These are phyloP conservation scores for Rhynchosporium graminicola DNA, from an alignment of 2,329 filamentous ascomycete species.

Conservation along the genomic window DNA sequence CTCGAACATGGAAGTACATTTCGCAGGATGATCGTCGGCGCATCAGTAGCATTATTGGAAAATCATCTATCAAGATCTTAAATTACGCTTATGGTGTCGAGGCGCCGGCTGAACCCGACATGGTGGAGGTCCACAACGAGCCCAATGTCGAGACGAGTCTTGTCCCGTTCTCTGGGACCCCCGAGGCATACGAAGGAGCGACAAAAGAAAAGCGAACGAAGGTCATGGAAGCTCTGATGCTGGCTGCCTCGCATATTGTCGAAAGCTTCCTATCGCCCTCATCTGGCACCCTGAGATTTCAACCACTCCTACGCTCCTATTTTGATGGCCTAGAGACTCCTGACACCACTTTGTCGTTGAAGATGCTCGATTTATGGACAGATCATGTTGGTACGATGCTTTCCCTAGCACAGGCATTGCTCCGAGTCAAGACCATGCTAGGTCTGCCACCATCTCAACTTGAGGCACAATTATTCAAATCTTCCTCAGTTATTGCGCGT, in stretches of 20 bases:
- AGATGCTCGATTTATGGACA: constrained; percentile 55
- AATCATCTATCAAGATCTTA: constrained; percentile 71
- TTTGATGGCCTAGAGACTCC: constrained; percentile 60
- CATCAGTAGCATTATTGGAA: constrained; percentile 68
- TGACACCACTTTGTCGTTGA: constrained; percentile 62
- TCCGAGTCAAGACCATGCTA: constrained; percentile 68
- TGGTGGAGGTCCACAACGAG: constrained; percentile 39
- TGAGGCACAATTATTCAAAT: constrained; percentile 79
- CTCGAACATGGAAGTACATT: constrained; percentile 81
- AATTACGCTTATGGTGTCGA: constrained; percentile 75
- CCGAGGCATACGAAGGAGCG: neutral
- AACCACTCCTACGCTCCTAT: constrained; percentile 73
- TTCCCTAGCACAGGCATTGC: constrained; percentile 65
- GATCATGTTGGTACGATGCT: constrained; percentile 66
- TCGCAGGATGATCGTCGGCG: constrained; percentile 66
- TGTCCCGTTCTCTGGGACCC: neutral
- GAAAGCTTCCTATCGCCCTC: constrained; percentile 74
- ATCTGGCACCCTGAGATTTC: constrained; percentile 70
- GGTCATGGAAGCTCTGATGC: constrained; percentile 53
- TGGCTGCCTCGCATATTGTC: constrained; percentile 74
- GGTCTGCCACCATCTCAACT: constrained; percentile 65
- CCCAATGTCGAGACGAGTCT: constrained; percentile 4
- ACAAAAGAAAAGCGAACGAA: constrained; percentile 16
- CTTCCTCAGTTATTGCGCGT: constrained; percentile 73
- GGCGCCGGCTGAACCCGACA: constrained; percentile 49